Conservation (phyloP, 2,329 filamentous ascomycete genomes). For the Salinomyces thailandicus region DNA sequence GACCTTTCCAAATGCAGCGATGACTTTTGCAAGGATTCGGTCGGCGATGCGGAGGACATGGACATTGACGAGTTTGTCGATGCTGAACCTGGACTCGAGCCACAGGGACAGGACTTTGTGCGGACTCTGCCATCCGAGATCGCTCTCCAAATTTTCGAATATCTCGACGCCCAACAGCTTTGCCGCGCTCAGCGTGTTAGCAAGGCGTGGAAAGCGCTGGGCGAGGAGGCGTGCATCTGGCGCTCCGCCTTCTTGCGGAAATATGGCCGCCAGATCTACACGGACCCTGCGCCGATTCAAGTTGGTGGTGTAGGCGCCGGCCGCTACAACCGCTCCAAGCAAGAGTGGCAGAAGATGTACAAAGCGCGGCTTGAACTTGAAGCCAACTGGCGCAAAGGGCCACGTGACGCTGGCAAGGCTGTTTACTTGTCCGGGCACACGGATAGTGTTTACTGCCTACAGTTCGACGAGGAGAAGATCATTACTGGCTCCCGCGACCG, state of each 20-base stretch:
- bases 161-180: constrained; percentile 48
- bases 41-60: constrained; percentile 23
- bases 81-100: not conserved
- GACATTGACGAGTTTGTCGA: constrained; percentile 5
- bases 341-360: constrained; percentile 82
- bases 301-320: constrained; percentile 47
- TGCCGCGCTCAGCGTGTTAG: constrained; percentile 47
- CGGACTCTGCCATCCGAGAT: constrained; percentile 48
- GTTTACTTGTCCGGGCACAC: constrained; percentile 88
- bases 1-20: constrained; percentile 20
- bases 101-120: constrained; percentile 22
- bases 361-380: constrained; percentile 65
- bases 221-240: constrained; percentile 51
- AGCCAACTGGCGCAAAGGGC: constrained; percentile 58
- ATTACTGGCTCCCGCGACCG: constrained; percentile 93
- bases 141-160: constrained; percentile 47
- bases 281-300: constrained; percentile 33
- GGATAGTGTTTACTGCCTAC: constrained; percentile 94
- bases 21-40: constrained; percentile 17
- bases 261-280: constrained; percentile 39
- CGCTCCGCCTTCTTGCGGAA: constrained; percentile 48
- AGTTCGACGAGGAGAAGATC: constrained; percentile 97
- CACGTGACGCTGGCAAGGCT: constrained; percentile 59
- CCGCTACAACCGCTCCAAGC: constrained; percentile 40
- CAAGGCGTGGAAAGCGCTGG: constrained; percentile 45